Percentiles rank a stretch among this genome's conserved stretches.
Conservation (phyloP, 2,329 filamentous ascomycete genomes). For the Didymella arachidicola region DNA sequence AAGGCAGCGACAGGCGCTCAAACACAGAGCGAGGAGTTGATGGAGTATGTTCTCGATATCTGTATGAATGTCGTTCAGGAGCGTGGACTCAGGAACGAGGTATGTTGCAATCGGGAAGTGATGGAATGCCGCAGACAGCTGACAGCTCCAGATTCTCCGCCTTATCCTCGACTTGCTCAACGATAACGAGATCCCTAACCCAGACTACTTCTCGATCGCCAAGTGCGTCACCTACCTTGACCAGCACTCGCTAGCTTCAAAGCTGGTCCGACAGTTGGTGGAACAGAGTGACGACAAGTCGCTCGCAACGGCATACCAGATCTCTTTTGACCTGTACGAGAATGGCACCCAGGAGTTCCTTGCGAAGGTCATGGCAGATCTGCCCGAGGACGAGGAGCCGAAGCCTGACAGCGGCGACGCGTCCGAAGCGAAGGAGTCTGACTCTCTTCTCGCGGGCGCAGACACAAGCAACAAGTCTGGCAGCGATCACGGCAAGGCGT, state of each 20-base stretch:
- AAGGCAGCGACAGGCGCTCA: constrained; percentile 61
- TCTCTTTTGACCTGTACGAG: constrained; percentile 97
- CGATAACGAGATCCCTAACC: constrained; percentile 88
- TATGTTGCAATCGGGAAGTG: constrained; percentile 37
- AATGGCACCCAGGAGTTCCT: constrained; percentile 98
- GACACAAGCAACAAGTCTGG: constrained; percentile 59
- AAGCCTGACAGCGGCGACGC: constrained; percentile 50
- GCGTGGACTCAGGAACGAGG: constrained; percentile 78
- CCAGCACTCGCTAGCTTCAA: constrained; percentile 87
- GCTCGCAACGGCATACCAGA: constrained; percentile 90
- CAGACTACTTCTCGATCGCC: constrained; percentile 97
- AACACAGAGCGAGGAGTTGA: constrained; percentile 82
- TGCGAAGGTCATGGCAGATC: constrained; percentile 81
- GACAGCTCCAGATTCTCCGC: constrained; percentile 72
- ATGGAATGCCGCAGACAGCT: constrained; percentile 14
- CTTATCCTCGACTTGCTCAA: constrained; percentile 95
- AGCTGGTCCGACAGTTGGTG: constrained; percentile 83
- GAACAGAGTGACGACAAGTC: constrained; percentile 79
- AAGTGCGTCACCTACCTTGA: constrained; percentile 97
- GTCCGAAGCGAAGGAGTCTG: constrained; percentile 64
- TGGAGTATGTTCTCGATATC: constrained; percentile 95
- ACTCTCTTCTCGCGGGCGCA: constrained; percentile 65
- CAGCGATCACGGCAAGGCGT: constrained; percentile 62
- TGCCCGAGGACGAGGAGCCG: constrained; percentile 66
- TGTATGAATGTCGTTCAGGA: constrained; percentile 99